phyloP scores from a whole-genome alignment of 192 early-diverging fungal genomes.

The Backusella morwellensis region DNA sequence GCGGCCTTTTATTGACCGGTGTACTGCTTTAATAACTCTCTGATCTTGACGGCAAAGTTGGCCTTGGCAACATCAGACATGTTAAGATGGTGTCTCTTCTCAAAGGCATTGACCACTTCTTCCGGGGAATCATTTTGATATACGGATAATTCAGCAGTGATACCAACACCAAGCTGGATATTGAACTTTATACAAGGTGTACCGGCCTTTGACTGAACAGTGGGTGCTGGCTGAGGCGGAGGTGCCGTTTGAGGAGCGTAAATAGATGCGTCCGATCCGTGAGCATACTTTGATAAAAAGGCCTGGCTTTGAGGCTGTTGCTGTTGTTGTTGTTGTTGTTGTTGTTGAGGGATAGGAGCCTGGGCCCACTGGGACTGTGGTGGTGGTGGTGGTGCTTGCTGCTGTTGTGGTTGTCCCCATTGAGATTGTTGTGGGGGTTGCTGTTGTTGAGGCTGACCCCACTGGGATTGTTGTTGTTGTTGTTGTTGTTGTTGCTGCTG shows the following conservation, averaged over 20 bases:
- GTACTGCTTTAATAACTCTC: not conserved
- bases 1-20: not conserved
- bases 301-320: not conserved
- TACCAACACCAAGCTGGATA: slow-evolving; percentile 16
- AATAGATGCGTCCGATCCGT: slow-evolving; percentile 1
- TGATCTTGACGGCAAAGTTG: slow-evolving; percentile 3
- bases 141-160: slow-evolving; percentile 16
- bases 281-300: not conserved
- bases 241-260: not conserved
- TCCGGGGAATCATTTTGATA: slow-evolving; percentile 8
- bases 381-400: too few species aligned
- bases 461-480: not conserved
- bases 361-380: not conserved
- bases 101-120: slow-evolving; percentile 14
- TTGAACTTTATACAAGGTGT: slow-evolving; percentile 9
- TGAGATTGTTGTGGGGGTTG: not conserved
- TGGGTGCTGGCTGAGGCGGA: not conserved
- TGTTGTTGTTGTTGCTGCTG: not conserved
- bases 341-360: not conserved
- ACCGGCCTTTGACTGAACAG: not conserved
- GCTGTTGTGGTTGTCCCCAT: not conserved
- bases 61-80: slow-evolving; percentile 7
- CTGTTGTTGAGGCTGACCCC: not conserved
- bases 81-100: slow-evolving; percentile 7
- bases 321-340: not conserved